Evolutionary conservation across 306 rosid genomes (phyloP), one percentile per base, ranked within the genome.

Genomic region (Begonia masoniana): DNA sequence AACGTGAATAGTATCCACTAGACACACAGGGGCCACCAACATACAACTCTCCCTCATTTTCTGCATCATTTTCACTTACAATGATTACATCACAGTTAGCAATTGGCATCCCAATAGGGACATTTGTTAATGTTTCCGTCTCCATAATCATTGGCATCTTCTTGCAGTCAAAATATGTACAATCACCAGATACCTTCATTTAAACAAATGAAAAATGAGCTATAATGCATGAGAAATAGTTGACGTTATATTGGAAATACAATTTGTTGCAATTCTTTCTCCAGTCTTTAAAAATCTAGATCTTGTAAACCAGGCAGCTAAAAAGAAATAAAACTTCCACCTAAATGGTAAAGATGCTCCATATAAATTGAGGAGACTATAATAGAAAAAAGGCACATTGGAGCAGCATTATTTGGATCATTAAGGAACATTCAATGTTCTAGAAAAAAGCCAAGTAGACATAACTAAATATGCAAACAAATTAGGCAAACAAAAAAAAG

Each of bases 151-250:
- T 46, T n/a, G 89, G 75, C 72, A 89, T 59, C 72, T 66, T 89
- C 85, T 82, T 78, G 89, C 97, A 89, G 70, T 89, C 95, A 78
- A 89, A 89, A 80, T 82, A 89, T 47, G 85, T 85, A 65, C 95
- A 89, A 71, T 89, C 97, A 50, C 97, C 97, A 12, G 97, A 76
- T 13, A 89, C 94, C 97, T 88, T 59, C 41, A 49, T 68, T 64
- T 35, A 21, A 63, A 65, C 19, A 68, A 60, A 39, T 52, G 54
- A 63, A 12, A 53, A 31, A 63, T 51, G 26, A 72, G 69, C 59
- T 54, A 68, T 46, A 19, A 47, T 54, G n/a, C 60, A 65, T 50
- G 56, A 66, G 14, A 31, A 15, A 12, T 41, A 51, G 51, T 31
- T 31, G 39, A 31, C 39, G 3, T 31, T 4, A 31, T 6, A 31